Percentiles rank a stretch among this genome's conserved stretches.
phyloP scores from a whole-genome alignment of 352 stramenopile genomes.

The Pythium folliculosum region DNA sequence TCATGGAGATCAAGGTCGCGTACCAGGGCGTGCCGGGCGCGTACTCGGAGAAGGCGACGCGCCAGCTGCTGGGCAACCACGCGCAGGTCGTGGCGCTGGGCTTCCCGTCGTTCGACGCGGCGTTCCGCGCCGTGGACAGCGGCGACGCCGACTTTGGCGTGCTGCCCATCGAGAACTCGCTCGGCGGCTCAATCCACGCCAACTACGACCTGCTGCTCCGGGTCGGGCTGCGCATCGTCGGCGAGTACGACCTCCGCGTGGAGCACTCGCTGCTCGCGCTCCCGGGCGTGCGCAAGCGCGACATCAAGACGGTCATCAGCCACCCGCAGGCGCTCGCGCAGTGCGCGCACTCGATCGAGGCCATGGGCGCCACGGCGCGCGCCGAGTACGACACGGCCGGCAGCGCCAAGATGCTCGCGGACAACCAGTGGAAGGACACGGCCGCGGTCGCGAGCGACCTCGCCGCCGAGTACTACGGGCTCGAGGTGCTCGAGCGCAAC shows the following conservation, averaged over 20 bases:
- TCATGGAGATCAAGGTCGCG: constrained; percentile 82
- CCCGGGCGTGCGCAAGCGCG: constrained; percentile 76
- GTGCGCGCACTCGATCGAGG: constrained; percentile 94
- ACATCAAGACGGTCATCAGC: constrained; percentile 96
- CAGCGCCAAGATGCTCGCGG: constrained; percentile 96
- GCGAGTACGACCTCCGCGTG: constrained; percentile 73
- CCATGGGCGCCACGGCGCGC: constrained; percentile 74
- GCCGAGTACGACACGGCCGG: constrained; percentile 97
- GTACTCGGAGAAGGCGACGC: constrained; percentile 97
- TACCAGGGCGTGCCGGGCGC: constrained; percentile 97
- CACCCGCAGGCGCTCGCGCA: constrained; percentile 97
- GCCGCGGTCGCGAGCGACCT: constrained; percentile 96
- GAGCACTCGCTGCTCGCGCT: constrained; percentile 94
- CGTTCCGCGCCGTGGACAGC: constrained; percentile 55
- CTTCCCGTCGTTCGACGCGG: constrained; percentile 56
- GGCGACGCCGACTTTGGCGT: constrained; percentile 93
- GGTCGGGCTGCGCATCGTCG: constrained; percentile 68
- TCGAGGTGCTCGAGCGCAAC: constrained; percentile 88
- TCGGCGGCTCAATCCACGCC: constrained; percentile 95
- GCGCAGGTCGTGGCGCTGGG: constrained; percentile 68
- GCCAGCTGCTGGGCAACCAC: constrained; percentile 85
- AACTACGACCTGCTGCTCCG: constrained; percentile 91
- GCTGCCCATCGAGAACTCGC: constrained; percentile 94
- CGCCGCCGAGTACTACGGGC: constrained; percentile 92
- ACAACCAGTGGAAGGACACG: constrained; percentile 82